Percentiles rank a stretch among this genome's conserved stretches.
Conservation (phyloP, 2,329 filamentous ascomycete genomes). For the Penicillium sp. region DNA sequence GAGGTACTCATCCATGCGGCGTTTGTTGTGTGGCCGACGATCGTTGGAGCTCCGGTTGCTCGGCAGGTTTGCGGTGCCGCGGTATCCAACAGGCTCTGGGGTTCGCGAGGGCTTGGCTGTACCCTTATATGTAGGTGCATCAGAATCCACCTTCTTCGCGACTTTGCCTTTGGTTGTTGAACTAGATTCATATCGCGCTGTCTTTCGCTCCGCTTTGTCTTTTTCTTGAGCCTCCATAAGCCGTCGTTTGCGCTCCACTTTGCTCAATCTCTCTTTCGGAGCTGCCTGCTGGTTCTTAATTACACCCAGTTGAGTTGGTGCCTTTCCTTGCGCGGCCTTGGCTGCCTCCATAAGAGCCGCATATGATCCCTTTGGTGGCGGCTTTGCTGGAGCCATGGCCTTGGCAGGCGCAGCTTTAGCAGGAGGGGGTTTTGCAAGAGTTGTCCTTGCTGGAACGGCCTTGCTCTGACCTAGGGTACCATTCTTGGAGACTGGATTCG, state of each 20-base stretch:
- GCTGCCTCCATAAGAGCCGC: slow-evolving; percentile 63
- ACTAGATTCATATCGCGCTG: slow-evolving; percentile 32
- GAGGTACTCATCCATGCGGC: slow-evolving; percentile 48
- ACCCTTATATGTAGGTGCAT: slow-evolving; percentile 42
- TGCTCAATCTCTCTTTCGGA: slow-evolving; percentile 60
- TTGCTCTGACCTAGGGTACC: slow-evolving; percentile 12
- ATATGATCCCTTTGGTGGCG: slow-evolving; percentile 62
- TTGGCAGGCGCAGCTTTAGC: slow-evolving; percentile 23
- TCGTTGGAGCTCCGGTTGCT: slow-evolving; percentile 30
- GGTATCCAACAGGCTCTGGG: slow-evolving; percentile 38
- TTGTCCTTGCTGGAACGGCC: slow-evolving; percentile 19
- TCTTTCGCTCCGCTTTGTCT: slow-evolving; percentile 39
- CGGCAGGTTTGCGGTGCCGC: slow-evolving; percentile 47
- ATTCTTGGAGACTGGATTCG: slow-evolving; percentile 27
- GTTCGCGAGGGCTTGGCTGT: slow-evolving; percentile 39
- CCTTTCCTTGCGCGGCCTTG: slow-evolving; percentile 56
- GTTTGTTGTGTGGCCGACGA: slow-evolving; percentile 34
- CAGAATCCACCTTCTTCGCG: slow-evolving; percentile 37
- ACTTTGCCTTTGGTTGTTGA: slow-evolving; percentile 24
- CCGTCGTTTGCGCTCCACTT: slow-evolving; percentile 57
- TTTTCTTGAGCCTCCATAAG: slow-evolving; percentile 46
- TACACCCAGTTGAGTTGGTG: slow-evolving; percentile 51
- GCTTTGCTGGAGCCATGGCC: slow-evolving; percentile 36
- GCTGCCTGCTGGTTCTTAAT: slow-evolving; percentile 59
- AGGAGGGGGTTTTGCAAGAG: slow-evolving; percentile 13